A percentile compares a stretch with the other conserved stretches of the same genome.
These are phyloP conservation scores for Trichoderma simmonsii DNA, from an alignment of 2,329 filamentous ascomycete species.

Conservation along the genomic window DNA sequence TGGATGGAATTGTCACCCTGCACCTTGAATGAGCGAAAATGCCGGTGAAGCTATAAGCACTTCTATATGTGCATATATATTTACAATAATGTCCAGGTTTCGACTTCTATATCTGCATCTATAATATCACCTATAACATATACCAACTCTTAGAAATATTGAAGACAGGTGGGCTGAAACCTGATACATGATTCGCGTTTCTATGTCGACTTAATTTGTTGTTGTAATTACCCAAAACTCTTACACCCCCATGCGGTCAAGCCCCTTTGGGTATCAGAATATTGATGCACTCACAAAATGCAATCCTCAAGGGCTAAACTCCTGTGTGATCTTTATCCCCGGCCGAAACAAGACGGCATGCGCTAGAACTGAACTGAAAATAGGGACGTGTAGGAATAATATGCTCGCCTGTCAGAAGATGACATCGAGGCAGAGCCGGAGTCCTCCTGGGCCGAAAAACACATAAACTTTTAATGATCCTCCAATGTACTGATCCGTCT, in stretches of 20 bases:
- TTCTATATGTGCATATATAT: not conserved
- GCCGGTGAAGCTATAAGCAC: not conserved
- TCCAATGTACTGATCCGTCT: not conserved
- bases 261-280: not conserved
- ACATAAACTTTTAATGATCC: not conserved
- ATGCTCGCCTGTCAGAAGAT: not conserved
- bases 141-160: not conserved
- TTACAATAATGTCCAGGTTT: not conserved
- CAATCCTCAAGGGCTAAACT: not conserved
- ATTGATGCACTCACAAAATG: not conserved
- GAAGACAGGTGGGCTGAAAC: not conserved
- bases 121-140: not conserved
- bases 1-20: not conserved
- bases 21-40: not conserved
- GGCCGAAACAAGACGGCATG: not conserved
- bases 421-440: not conserved
- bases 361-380: not conserved
- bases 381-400: not conserved
- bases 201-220: not conserved
- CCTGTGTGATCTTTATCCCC: not conserved
- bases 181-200: too few species aligned
- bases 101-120: not conserved
- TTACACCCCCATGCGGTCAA: not conserved
- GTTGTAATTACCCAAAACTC: not conserved
- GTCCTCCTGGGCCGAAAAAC: not conserved